Percentiles rank a stretch among this genome's conserved stretches.
Conservation (phyloP, 208 protist genomes). For the Leishmania aethiopica region DNA sequence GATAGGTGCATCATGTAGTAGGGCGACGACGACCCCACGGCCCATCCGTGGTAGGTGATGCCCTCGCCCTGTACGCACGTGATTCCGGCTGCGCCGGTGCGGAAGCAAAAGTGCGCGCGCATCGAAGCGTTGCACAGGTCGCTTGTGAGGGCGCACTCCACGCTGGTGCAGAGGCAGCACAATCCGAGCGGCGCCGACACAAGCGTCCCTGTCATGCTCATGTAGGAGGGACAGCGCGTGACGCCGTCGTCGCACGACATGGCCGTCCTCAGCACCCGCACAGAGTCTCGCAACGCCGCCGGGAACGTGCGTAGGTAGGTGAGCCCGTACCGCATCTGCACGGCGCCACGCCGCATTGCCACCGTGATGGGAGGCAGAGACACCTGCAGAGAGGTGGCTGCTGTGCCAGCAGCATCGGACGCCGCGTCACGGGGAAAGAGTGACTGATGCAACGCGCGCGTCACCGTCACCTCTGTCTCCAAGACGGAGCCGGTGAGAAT, state of each 20-base stretch:
- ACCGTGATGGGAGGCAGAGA: slow-evolving; percentile 38
- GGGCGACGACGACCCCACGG: slow-evolving; percentile 9
- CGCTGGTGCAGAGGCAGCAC: slow-evolving; percentile 54
- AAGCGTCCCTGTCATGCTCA: slow-evolving; percentile 17
- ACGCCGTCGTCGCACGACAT: slow-evolving; percentile 21
- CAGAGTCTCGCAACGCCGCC: slow-evolving; percentile 42
- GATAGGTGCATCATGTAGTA: slow-evolving; percentile 45
- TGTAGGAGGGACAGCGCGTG: slow-evolving; percentile 40
- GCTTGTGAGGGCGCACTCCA: slow-evolving; percentile 24
- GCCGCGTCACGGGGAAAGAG: slow-evolving; percentile 6
- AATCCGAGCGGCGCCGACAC: slow-evolving; percentile 51
- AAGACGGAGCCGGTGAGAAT: slow-evolving; percentile 21
- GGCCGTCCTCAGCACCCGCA: slow-evolving; percentile 22
- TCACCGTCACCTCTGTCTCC: slow-evolving; percentile 21
- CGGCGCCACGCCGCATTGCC: slow-evolving; percentile 25
- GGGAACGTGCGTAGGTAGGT: slow-evolving; percentile 57
- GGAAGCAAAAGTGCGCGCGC: slow-evolving; percentile 46
- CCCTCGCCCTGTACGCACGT: slow-evolving; percentile 24
- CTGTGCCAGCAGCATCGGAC: neutral
- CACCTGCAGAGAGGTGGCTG: slow-evolving; percentile 23
- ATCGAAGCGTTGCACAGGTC: slow-evolving; percentile 24
- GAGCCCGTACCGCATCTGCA: slow-evolving; percentile 51
- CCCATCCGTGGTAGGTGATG: slow-evolving; percentile 48
- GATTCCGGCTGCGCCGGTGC: slow-evolving; percentile 13
- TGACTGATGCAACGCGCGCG: slow-evolving; percentile 9